These are phyloP conservation scores for Aphanomyces invadans DNA, from an alignment of 352 stramenopile species.

Conservation along the genomic window DNA sequence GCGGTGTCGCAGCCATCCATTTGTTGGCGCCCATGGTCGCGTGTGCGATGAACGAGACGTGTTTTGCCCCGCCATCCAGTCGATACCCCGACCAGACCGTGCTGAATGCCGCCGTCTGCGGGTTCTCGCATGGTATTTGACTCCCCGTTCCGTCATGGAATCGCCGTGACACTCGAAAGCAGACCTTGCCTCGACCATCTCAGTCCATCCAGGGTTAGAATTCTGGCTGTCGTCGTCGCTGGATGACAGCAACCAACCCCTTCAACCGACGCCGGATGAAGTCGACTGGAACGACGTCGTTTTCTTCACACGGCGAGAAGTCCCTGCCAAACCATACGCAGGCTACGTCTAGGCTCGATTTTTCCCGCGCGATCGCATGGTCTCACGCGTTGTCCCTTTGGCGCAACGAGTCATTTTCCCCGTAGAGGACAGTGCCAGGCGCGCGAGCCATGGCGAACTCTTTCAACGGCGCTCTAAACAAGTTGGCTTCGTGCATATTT, in stretches of 20 bases:
- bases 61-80: neutral
- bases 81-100: conserved; percentile 12
- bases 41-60: neutral
- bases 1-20: neutral
- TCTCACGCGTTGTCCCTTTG: no score
- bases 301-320: conserved; percentile 1
- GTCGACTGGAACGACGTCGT: neutral
- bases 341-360: neutral
- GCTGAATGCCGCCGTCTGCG: neutral
- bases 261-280: neutral
- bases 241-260: neutral
- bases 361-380: no score
- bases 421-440: no score
- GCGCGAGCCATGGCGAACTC: no score
- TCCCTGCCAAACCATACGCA: neutral
- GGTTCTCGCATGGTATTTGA: neutral
- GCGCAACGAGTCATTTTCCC: no score
- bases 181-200: neutral
- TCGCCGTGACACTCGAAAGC: no score
- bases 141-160: no score
- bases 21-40: neutral
- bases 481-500: no score
- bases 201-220: neutral
- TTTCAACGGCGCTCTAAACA: no score
- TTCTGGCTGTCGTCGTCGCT: conserved; percentile 3